These are phyloP conservation scores for Tolypocladium nubicola DNA, from an alignment of 2,329 filamentous ascomycete species.

Conservation along the genomic window DNA sequence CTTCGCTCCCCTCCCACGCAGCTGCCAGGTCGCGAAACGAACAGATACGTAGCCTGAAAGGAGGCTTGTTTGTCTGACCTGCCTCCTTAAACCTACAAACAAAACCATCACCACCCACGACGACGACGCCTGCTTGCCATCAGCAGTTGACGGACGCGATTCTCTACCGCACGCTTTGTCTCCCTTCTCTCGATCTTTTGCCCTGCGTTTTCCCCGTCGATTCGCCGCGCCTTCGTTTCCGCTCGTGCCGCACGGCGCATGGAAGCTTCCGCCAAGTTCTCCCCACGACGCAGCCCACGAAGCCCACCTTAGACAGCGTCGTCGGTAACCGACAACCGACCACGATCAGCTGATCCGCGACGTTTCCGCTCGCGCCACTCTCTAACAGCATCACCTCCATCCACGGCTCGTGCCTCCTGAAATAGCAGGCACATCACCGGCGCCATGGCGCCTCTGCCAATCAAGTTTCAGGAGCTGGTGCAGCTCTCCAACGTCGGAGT, in stretches of 20 bases:
- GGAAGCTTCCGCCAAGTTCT: slow-evolving; percentile 22
- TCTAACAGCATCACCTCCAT: neutral
- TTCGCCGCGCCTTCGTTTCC: slow-evolving; percentile 9
- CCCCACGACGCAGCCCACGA: slow-evolving; percentile 12
- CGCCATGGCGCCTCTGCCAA: slow-evolving; percentile 63
- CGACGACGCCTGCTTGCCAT: slow-evolving; percentile 13
- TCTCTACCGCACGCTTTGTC: slow-evolving; percentile 6
- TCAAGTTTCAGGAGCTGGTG: slow-evolving; percentile 87
- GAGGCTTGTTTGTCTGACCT: slow-evolving; percentile 9
- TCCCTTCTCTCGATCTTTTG: slow-evolving; percentile 4
- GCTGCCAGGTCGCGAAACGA: slow-evolving; percentile 9
- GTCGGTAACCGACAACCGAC: slow-evolving; percentile 5
- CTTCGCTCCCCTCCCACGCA: neutral
- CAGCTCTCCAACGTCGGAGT: slow-evolving; percentile 46
- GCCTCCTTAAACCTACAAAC: slow-evolving; percentile 9
- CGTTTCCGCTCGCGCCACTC: slow-evolving; percentile 11
- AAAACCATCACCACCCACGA: slow-evolving; percentile 10
- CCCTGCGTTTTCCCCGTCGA: slow-evolving; percentile 8
- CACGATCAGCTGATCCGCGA: slow-evolving; percentile 10
- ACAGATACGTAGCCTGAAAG: slow-evolving; percentile 21
- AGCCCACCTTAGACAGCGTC: slow-evolving; percentile 4
- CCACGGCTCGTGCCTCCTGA: slow-evolving; percentile 12
- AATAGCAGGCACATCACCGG: slow-evolving; percentile 14
- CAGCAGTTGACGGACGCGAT: slow-evolving; percentile 14
- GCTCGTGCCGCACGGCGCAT: slow-evolving; percentile 23